These are phyloP conservation scores for Colletotrichum sp. DNA, from an alignment of 2,329 filamentous ascomycete genomes.

Conservation along the genomic window DNA sequence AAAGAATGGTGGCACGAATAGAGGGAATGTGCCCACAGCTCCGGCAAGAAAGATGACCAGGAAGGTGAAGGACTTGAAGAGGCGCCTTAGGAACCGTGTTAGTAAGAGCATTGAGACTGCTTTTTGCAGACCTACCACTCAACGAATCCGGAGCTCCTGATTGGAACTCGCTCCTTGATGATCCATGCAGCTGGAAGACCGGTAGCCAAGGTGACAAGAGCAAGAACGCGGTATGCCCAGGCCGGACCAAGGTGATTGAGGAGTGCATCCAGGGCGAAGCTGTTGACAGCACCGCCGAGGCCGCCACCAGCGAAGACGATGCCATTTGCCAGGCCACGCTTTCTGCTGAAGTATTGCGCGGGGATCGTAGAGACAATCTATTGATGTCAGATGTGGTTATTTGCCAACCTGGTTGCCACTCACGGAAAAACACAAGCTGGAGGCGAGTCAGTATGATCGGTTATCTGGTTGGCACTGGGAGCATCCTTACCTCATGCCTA, in stretches of 20 bases:
- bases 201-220: slow-evolving; percentile 55
- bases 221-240: slow-evolving; percentile 60
- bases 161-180: slow-evolving; percentile 51
- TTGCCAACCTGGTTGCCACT: not conserved
- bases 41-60: slow-evolving; percentile 57
- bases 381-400: not conserved
- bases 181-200: slow-evolving; percentile 61
- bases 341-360: slow-evolving; percentile 59
- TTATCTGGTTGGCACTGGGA: rapidly evolving
- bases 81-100: slow-evolving; percentile 37
- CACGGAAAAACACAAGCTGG: slow-evolving; percentile 11
- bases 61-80: slow-evolving; percentile 60
- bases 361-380: slow-evolving; percentile 51
- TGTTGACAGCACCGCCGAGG: slow-evolving; percentile 59
- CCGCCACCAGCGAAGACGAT: slow-evolving; percentile 60
- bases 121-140: slow-evolving; percentile 47
- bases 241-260: slow-evolving; percentile 48
- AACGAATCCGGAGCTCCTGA: slow-evolving; percentile 43
- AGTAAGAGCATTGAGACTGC: not conserved
- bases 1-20: slow-evolving; percentile 68
- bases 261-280: slow-evolving; percentile 53
- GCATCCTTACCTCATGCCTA: slow-evolving; percentile 29
- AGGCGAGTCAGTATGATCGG: not conserved
- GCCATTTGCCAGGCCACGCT: slow-evolving; percentile 61
- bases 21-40: slow-evolving; percentile 62